Evolutionary conservation across 2,329 filamentous ascomycete genomes (phyloP), one percentile per base, ranked within the genome.

Genomic region (Fonsecaea pedrosoi): DNA sequence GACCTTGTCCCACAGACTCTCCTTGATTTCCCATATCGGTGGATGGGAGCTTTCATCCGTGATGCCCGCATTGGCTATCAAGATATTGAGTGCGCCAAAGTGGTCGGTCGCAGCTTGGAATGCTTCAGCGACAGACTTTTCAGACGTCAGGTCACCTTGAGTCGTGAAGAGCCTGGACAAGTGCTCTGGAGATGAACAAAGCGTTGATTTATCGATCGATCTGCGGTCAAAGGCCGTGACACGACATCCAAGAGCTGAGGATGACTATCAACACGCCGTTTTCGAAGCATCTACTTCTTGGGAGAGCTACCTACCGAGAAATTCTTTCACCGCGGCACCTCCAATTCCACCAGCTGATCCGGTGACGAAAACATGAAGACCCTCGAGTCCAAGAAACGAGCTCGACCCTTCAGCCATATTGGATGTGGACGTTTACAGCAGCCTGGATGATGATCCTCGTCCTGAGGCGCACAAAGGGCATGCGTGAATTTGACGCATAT

Each of bases 281-380:
- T n/a, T 21, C 10, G 8, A 48, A 15, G 21, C 55, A 30, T 42
- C 5, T n/a, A 42, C 18, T n/a, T 40, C 21, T 64, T 7, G 34
- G 9, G 30, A 9, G 42, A 7, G 45, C 10, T 32, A 13, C 78
- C 53, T 77, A 86, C 84, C 79, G 63, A 86, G 73, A 60, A 87
- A 85, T 70, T 86, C 83, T 57, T 78, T 76, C 4, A 85, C 82
- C 12, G 82, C 82, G 10, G 81, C 79, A 42, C 76, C 77, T 1
- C 84, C 85, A 73, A 86, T 84, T 3, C 82, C 82, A 13, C 83
- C 83, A 15, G 81, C 80, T 15, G 83, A 84, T 15, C 84, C 84
- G 0, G 84, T 85, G 32, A 86, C 78, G 66, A 87, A 85, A 37
- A 84, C 84, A 75, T 86, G 84, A 32, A 78, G 75, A 13, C 79